Evolutionary conservation across 2,329 filamentous ascomycete species (phyloP).

Genomic region (Zasmidium citrigriseum): DNA sequence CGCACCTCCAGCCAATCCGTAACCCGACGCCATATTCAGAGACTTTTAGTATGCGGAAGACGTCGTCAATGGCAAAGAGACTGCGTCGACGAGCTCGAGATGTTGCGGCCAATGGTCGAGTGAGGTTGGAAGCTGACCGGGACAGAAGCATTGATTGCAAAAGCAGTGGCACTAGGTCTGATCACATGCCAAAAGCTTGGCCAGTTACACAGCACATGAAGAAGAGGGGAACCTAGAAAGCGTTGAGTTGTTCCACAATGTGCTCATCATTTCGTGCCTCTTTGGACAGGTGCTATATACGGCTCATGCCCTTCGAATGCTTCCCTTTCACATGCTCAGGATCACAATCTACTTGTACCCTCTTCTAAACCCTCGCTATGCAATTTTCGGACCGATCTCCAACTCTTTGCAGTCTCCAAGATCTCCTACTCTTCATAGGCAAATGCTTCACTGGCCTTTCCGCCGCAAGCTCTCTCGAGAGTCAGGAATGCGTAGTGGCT

Average conservation of each 20-base stretch:
- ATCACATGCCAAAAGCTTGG: too few relatives aligned
- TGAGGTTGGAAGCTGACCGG: background rate
- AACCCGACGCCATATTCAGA: slow-evolving; percentile 72
- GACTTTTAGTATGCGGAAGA: background rate
- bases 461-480: slow-evolving; percentile 71
- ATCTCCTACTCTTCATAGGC: slow-evolving; percentile 13
- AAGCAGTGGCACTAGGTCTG: too few relatives aligned
- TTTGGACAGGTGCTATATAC: too few relatives aligned
- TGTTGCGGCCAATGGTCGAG: background rate
- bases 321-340: too few relatives aligned
- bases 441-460: slow-evolving; percentile 21
- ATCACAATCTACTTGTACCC: too few relatives aligned
- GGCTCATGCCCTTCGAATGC: too few relatives aligned
- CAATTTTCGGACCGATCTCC: background rate
- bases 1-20: slow-evolving; percentile 77
- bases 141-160: background rate
- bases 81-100: background rate
- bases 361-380: too few relatives aligned
- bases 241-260: too few relatives aligned
- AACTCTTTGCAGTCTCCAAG: background rate
- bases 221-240: too few relatives aligned
- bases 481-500: slow-evolving; percentile 84
- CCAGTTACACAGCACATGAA: too few relatives aligned
- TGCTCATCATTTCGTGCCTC: too few relatives aligned
- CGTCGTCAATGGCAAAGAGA: background rate